phyloP scores from a whole-genome alignment of 768 basidiomycete species.

The Glaciozyma martinii region DNA sequence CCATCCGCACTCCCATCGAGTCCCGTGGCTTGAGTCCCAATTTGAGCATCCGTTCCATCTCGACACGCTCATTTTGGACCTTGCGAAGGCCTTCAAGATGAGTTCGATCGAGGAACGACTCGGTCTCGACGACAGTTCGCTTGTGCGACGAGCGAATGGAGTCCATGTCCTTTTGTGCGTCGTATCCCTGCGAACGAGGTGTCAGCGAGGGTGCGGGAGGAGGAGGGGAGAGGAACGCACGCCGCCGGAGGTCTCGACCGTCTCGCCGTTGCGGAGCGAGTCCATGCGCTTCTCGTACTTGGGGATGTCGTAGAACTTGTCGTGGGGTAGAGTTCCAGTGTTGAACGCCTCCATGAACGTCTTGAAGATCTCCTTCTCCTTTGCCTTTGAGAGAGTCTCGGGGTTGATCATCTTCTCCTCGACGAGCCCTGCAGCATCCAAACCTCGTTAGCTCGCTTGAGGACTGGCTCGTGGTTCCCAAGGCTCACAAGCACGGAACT shows the following conservation, averaged over 20 bases:
- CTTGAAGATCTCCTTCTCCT: constrained; percentile 19
- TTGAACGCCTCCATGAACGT: constrained; percentile 21
- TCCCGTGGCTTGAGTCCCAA: constrained; percentile 9
- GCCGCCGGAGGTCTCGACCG: constrained; percentile 15
- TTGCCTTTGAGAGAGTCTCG: constrained; percentile 16
- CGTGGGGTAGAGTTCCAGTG: constrained; percentile 23
- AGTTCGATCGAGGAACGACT: constrained; percentile 10
- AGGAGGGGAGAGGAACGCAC: background rate
- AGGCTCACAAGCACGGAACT: constrained; percentile 22
- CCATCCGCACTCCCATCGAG: constrained; percentile 6
- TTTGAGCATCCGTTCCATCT: constrained; percentile 19
- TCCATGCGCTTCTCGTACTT: constrained; percentile 25
- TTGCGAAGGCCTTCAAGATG: constrained; percentile 18
- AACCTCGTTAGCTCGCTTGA: too few species aligned
- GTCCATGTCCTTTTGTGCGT: background rate
- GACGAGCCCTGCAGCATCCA: background rate
- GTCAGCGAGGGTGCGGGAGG: background rate
- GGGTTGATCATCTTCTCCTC: constrained; percentile 17
- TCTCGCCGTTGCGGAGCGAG: constrained; percentile 27
- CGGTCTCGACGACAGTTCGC: background rate
- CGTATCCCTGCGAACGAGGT: background rate
- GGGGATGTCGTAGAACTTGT: constrained; percentile 24
- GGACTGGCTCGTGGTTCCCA: constrained; percentile 1
- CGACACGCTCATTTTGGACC: constrained; percentile 20
- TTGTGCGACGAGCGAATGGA: background rate